These are phyloP conservation scores for Gaeumannomyces tritici DNA, from an alignment of 2,329 filamentous ascomycete genomes.

Conservation along the genomic window DNA sequence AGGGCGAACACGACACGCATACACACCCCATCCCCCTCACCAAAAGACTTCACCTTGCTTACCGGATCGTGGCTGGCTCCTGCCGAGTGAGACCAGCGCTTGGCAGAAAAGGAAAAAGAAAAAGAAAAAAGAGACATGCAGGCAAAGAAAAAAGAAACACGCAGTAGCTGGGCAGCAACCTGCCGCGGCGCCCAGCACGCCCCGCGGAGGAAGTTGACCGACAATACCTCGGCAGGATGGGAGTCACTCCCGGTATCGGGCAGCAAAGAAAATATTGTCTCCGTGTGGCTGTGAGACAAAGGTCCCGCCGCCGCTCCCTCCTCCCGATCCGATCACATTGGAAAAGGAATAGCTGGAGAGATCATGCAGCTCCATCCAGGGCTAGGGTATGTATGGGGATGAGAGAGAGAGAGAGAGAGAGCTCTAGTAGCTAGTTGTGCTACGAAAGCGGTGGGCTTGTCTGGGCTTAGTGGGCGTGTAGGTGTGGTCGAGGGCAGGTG, in stretches of 20 bases:
- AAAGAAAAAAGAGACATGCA: background rate
- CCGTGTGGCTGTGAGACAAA: background rate
- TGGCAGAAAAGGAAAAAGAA: background rate
- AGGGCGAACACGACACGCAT: background rate
- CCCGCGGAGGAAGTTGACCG: background rate
- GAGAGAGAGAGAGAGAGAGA: no score
- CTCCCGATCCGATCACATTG: background rate
- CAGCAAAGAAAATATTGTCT: background rate
- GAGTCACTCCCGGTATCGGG: background rate
- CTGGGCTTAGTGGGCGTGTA: background rate
- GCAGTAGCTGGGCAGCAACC: background rate
- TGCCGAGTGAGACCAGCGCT: background rate
- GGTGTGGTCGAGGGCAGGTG: background rate
- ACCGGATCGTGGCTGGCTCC: background rate
- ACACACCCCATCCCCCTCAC: background rate
- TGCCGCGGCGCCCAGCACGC: background rate
- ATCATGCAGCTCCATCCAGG: background rate
- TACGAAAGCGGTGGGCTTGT: background rate
- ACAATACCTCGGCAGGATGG: no score
- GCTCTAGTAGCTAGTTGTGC: background rate
- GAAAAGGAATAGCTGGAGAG: background rate
- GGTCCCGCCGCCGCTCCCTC: background rate
- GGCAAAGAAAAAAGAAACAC: background rate
- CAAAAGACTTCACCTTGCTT: background rate
- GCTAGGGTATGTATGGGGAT: no score